phyloP scores from a whole-genome alignment of 106 monocot genomes.

The Dendrobium catenatum region DNA sequence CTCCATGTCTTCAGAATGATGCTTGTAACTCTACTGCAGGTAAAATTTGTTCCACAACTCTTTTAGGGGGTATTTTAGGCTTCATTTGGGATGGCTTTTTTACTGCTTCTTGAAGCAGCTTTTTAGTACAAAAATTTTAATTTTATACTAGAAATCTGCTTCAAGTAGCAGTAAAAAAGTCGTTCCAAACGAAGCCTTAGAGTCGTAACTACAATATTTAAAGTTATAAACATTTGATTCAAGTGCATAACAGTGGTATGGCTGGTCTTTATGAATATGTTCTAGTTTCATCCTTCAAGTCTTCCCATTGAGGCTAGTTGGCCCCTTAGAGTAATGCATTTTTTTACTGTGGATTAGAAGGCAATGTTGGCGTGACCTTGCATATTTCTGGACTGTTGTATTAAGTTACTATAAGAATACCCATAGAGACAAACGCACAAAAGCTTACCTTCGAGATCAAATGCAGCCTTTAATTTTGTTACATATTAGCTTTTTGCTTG shows the following conservation, averaged over 20 bases:
- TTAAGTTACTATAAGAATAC: too few species aligned
- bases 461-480: background rate
- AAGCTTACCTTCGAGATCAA: background rate
- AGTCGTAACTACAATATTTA: background rate
- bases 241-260: background rate
- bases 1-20: constrained; percentile 13
- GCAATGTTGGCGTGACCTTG: background rate
- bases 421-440: background rate
- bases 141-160: too few species aligned
- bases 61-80: background rate
- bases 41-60: constrained; percentile 3
- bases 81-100: too few species aligned
- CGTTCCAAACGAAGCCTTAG: too few species aligned
- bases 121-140: too few species aligned
- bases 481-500: background rate
- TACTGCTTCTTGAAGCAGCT: too few species aligned
- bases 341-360: background rate
- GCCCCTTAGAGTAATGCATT: background rate
- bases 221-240: background rate
- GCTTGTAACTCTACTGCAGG: constrained; percentile 23
- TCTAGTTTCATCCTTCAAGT: background rate
- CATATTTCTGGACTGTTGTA: too few species aligned
- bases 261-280: background rate
- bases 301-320: background rate
- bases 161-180: too few species aligned